These are phyloP conservation scores for Taphrina flavorubra DNA, from an alignment of 1,139 yeast genomes.

Conservation along the genomic window DNA sequence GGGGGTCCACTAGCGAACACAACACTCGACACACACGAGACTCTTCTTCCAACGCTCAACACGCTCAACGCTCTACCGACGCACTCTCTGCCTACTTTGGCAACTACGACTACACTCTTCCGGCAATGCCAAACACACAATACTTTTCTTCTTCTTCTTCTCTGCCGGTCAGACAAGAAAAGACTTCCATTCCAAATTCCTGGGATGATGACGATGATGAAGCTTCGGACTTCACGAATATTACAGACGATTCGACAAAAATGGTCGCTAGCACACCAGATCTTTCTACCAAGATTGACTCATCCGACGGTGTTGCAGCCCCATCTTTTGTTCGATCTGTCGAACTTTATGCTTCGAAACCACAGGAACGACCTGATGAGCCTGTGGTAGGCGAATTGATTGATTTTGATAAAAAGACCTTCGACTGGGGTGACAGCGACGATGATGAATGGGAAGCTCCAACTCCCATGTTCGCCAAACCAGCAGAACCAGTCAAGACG, in stretches of 20 bases:
- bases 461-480: constrained; percentile 11
- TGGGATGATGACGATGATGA: constrained; percentile 5
- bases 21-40: not conserved
- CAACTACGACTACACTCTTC: constrained; percentile 6
- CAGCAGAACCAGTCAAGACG: not conserved
- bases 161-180: constrained; percentile 1
- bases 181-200: constrained; percentile 4
- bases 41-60: no score
- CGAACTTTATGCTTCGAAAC: constrained; percentile 3
- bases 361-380: constrained; percentile 19
- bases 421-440: constrained; percentile 17
- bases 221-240: not conserved
- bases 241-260: not conserved
- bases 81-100: constrained; percentile 17
- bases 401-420: constrained; percentile 13
- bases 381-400: constrained; percentile 1
- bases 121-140: constrained; percentile 10
- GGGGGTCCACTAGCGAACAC: constrained; percentile 11
- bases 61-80: constrained; percentile 10
- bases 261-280: constrained; percentile 10
- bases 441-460: constrained; percentile 18
- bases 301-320: constrained; percentile 12
- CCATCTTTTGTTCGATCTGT: constrained; percentile 5
- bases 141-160: constrained; percentile 13
- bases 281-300: constrained; percentile 19